phyloP scores from a whole-genome alignment of 179 eudicot genomes.

The Amaranthus tricolor region DNA sequence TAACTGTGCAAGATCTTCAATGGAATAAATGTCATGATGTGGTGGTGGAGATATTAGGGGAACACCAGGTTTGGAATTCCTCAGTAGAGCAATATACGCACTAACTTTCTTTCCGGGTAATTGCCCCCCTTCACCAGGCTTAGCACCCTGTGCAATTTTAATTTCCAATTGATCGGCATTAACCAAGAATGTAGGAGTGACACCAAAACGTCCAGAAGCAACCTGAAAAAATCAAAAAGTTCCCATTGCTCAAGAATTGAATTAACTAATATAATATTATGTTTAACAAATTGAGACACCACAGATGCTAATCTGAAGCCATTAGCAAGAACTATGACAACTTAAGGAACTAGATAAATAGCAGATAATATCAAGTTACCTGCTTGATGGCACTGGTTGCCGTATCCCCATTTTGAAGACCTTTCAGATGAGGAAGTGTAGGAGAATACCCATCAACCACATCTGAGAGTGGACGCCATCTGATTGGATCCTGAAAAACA shows the following conservation, averaged over 20 bases:
- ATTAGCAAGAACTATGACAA: background rate
- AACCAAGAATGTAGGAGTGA: conserved; percentile 95
- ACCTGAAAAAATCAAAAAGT: conserved; percentile 51
- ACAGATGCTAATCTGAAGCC: background rate
- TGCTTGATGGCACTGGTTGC: conserved; percentile 99
- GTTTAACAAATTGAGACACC: background rate
- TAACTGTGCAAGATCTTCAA: conserved; percentile 98
- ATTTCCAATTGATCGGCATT: conserved; percentile 98
- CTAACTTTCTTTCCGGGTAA: conserved; percentile 99
- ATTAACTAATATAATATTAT: background rate
- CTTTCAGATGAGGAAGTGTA: conserved; percentile 96
- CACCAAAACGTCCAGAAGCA: conserved; percentile 99
- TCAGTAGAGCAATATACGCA: conserved; percentile 95
- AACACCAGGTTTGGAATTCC: conserved; percentile 98
- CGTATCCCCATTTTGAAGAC: conserved; percentile 99
- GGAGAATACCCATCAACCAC: conserved; percentile 99
- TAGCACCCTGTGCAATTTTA: conserved; percentile 99
- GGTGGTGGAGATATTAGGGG: conserved; percentile 99
- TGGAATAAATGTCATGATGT: conserved; percentile 98
- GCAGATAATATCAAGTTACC: conserved; percentile 38
- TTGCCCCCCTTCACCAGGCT: conserved; percentile 99
- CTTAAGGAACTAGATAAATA: conserved; percentile 16
- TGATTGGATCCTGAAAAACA: conserved; percentile 81
- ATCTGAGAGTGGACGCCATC: conserved; percentile 94
- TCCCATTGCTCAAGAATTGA: conserved; percentile 3